Conservation (phyloP, 140 eudicot genomes). For the Stevia rebaudiana region DNA sequence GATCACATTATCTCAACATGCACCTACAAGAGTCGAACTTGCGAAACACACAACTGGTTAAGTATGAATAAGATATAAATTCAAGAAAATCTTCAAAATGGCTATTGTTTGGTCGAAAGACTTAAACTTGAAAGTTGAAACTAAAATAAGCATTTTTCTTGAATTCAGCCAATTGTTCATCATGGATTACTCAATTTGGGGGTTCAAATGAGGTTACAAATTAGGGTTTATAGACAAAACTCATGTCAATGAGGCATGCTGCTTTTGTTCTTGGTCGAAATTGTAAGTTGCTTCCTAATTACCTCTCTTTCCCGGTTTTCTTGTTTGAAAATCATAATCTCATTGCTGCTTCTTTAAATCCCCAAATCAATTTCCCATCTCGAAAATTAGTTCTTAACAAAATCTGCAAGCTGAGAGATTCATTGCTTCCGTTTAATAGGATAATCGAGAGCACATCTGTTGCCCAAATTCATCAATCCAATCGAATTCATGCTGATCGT, state of each 20-base stretch:
- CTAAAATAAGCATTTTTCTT: background rate
- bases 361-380: conserved; percentile 26
- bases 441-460: conserved; percentile 7
- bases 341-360: conserved; percentile 12
- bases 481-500: conserved; percentile 8
- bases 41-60: background rate
- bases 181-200: background rate
- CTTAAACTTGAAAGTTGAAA: background rate
- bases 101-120: background rate
- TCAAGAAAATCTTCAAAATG: background rate
- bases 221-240: conserved; percentile 21
- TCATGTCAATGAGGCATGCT: conserved; percentile 24
- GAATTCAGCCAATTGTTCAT: background rate
- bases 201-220: conserved; percentile 13
- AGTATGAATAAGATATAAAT: background rate
- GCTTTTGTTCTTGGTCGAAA: conserved; percentile 27
- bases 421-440: conserved; percentile 19
- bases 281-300: conserved; percentile 22
- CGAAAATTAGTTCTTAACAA: conserved; percentile 18
- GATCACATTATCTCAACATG: no score
- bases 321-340: conserved; percentile 9
- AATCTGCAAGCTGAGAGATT: conserved; percentile 6
- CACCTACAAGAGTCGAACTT: no score
- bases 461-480: conserved; percentile 24
- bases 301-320: conserved; percentile 15